Conservation (phyloP, 768 basidiomycete species). For the Guyanaporus albipodus region DNA sequence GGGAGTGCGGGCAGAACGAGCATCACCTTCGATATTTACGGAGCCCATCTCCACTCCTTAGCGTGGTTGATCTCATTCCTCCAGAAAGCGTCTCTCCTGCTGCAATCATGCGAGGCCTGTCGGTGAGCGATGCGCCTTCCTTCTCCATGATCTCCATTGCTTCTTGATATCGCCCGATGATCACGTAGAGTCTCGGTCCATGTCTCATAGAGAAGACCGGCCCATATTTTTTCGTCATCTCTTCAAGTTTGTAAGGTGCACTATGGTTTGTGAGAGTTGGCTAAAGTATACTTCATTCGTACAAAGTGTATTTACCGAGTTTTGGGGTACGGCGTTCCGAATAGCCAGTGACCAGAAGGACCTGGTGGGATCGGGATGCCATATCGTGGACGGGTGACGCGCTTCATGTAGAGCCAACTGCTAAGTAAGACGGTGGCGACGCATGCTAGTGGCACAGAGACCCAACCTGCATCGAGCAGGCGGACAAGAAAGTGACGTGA, state of each 20-base stretch:
- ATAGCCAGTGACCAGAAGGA: slow-evolving; percentile 9
- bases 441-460: not conserved
- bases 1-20: not conserved
- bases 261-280: not conserved
- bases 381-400: not conserved
- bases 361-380: slow-evolving; percentile 2
- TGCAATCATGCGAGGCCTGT: slow-evolving; percentile 2
- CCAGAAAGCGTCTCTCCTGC: slow-evolving; percentile 6
- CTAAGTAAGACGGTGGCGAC: not conserved
- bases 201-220: slow-evolving; percentile 4
- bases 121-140: slow-evolving; percentile 5
- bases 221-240: slow-evolving; percentile 5
- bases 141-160: slow-evolving; percentile 14
- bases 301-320: slow-evolving; percentile 9
- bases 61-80: slow-evolving; percentile 1
- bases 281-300: too few species aligned
- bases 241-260: slow-evolving; percentile 3
- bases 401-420: not conserved
- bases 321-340: slow-evolving; percentile 4
- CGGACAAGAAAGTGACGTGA: not conserved
- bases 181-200: slow-evolving; percentile 1
- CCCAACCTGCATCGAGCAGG: not conserved
- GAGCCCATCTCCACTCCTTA: not conserved
- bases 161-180: slow-evolving; percentile 7
- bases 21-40: slow-evolving; percentile 1